Evolutionary conservation across 148 eudicot genomes (phyloP), one percentile per base, ranked within the genome.

Genomic region (Camellia japonica): DNA sequence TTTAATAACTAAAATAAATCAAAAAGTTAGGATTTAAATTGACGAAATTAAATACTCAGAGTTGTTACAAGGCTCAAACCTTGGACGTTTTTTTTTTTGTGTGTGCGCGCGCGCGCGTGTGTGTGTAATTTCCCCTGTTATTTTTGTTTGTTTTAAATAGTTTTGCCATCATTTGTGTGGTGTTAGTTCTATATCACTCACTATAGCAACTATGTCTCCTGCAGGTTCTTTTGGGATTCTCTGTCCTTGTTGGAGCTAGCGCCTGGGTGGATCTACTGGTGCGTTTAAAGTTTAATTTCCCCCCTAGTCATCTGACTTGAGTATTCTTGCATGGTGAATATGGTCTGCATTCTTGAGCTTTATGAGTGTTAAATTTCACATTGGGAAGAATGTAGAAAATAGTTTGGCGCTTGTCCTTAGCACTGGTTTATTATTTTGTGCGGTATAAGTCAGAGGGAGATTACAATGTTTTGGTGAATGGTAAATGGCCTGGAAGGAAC

Each of bases 221-320:
- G 68, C 90, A 94, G 98, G 97, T 94, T 68, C 95, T 94, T 81
- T 74, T 94, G 84, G 97, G 97, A 69, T 93, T 94, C 83, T 93
- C 97, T 73, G 88, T 93, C 79, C 95, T 93, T 80, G 95, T 94
- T 87, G 98, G 98, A 78, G 95, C 97, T 83, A 94, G 95, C 83
- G 91, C 97, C 14, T 94, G 98, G 98, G 97, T 93, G 74, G 98
- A 94, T 87, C 88, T 94, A 74, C 85, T 94, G 93, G 98, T 94
- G 87, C 3, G 80, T 73, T 46, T 71, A 9, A 3, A 46, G 4
- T 65, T 47, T 66, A 2, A 46, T 12, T 56, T 59, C 77, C 47
- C 62, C 5, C 3, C 70, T 54, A 6, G 16, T 30, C 69, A 52
- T 14, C 55, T 49, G 3, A 52, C 42, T 13, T 12, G 12, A 20